Evolutionary conservation across 148 eudicot genomes (phyloP).

Genomic region (Nepenthes mirabilis): DNA sequence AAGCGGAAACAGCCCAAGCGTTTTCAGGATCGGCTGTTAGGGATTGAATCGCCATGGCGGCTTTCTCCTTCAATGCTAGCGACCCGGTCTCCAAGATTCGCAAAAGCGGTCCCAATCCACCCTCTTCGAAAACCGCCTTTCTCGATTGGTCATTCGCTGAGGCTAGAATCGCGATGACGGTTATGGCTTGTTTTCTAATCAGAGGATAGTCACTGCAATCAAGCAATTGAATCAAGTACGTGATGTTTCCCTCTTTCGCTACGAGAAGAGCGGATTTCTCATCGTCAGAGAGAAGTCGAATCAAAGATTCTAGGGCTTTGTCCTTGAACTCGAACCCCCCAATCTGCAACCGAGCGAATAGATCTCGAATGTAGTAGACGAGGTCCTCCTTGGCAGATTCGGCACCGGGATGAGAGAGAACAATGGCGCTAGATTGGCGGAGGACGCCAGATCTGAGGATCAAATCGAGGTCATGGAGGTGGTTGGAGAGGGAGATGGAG

Average conservation of each 20-base stretch:
- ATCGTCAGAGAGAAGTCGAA: constrained; percentile 24
- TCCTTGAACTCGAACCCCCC: constrained; percentile 47
- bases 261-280: constrained; percentile 23
- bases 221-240: constrained; percentile 27
- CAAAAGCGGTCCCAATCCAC: constrained; percentile 47
- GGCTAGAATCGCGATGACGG: constrained; percentile 30
- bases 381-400: constrained; percentile 34
- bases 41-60: constrained; percentile 40
- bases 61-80: constrained; percentile 27
- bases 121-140: constrained; percentile 45
- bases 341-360: constrained; percentile 47
- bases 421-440: constrained; percentile 45
- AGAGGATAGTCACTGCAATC: constrained; percentile 17
- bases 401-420: constrained; percentile 31
- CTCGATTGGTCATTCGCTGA: constrained; percentile 26
- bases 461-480: constrained; percentile 31
- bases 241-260: constrained; percentile 32
- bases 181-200: constrained; percentile 32
- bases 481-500: constrained; percentile 34
- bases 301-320: constrained; percentile 40
- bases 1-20: constrained; percentile 54
- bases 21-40: constrained; percentile 45
- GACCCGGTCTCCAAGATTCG: constrained; percentile 37
- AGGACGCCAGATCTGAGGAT: constrained; percentile 50
- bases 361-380: constrained; percentile 31